phyloP scores from a whole-genome alignment of 2,329 filamentous ascomycete species.

The Neonectria ditissima region DNA sequence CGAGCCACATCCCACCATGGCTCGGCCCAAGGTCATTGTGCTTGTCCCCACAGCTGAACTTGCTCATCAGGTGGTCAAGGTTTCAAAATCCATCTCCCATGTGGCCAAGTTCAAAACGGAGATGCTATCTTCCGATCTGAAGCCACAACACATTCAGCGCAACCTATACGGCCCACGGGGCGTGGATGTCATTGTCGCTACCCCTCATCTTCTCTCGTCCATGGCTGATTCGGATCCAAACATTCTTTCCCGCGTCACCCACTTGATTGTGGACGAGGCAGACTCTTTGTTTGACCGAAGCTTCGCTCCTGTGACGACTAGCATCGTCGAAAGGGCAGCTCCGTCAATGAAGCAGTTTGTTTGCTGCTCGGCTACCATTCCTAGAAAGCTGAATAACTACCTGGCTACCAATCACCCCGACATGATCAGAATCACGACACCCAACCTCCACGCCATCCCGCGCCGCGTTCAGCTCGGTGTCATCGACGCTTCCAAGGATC shows the following conservation, averaged over 20 bases:
- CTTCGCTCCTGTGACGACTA: constrained; percentile 84
- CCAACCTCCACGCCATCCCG: constrained; percentile 95
- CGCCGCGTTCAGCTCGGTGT: constrained; percentile 94
- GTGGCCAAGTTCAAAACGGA: constrained; percentile 87
- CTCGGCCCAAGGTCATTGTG: constrained; percentile 84
- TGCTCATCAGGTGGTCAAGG: constrained; percentile 84
- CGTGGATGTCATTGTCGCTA: constrained; percentile 87
- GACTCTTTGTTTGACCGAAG: constrained; percentile 95
- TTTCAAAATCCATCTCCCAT: constrained; percentile 87
- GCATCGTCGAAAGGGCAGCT: constrained; percentile 82
- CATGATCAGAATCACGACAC: constrained; percentile 88
- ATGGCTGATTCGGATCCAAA: constrained; percentile 93
- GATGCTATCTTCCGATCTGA: constrained; percentile 82
- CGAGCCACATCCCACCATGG: constrained; percentile 78
- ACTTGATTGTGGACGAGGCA: constrained; percentile 93
- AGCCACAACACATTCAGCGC: constrained; percentile 82
- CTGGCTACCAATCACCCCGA: constrained; percentile 85
- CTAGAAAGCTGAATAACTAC: constrained; percentile 86
- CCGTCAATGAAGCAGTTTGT: constrained; percentile 89
- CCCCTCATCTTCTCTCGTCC: constrained; percentile 88
- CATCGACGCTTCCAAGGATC: constrained; percentile 90
- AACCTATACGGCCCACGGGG: constrained; percentile 84
- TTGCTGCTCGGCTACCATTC: constrained; percentile 96
- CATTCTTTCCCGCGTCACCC: constrained; percentile 88
- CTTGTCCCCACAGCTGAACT: constrained; percentile 94